These are phyloP conservation scores for Sphagnum contortum DNA, from an alignment of 225 moss, liverwort and hornwort genomes.

Conservation along the genomic window DNA sequence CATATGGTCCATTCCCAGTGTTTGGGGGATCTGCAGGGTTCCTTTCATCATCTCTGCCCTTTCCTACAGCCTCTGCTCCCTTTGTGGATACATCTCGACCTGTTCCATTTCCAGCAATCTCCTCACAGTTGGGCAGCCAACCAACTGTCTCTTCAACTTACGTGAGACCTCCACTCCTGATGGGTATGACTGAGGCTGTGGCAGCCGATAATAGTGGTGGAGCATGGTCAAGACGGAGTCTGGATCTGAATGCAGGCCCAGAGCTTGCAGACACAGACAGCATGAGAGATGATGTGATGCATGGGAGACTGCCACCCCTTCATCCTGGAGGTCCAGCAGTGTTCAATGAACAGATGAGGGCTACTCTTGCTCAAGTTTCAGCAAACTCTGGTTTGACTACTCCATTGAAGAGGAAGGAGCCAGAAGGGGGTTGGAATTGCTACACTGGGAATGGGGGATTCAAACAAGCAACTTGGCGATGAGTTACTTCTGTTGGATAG, in stretches of 20 bases:
- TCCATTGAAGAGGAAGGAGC: constrained; percentile 84
- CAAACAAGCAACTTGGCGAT: constrained; percentile 84
- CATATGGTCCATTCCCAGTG: constrained; percentile 42
- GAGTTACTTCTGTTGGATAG: constrained; percentile 24
- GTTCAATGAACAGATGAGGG: constrained; percentile 48
- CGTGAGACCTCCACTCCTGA: constrained; percentile 26
- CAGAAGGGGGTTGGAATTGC: constrained; percentile 78
- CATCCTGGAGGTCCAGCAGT: constrained; percentile 31
- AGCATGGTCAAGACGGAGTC: constrained; percentile 55
- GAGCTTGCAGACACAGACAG: constrained; percentile 68
- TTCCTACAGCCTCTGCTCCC: constrained; percentile 42
- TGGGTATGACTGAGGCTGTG: constrained; percentile 47
- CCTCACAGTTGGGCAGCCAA: constrained; percentile 39
- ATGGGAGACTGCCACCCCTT: constrained; percentile 53
- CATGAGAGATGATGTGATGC: constrained; percentile 61
- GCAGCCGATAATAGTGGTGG: constrained; percentile 35
- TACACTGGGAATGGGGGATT: constrained; percentile 54
- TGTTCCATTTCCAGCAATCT: constrained; percentile 43
- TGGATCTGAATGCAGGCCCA: constrained; percentile 93
- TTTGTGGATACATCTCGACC: constrained; percentile 57
- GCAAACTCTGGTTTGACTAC: constrained; percentile 36
- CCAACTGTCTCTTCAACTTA: constrained; percentile 48
- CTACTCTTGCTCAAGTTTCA: constrained; percentile 17
- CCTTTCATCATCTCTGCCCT: constrained; percentile 44
- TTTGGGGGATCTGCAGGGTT: constrained; percentile 55